Percentiles rank a stretch among this genome's conserved stretches.
Evolutionary conservation across 768 basidiomycete species (phyloP).

Genomic region (Pulveroboletus sp.): DNA sequence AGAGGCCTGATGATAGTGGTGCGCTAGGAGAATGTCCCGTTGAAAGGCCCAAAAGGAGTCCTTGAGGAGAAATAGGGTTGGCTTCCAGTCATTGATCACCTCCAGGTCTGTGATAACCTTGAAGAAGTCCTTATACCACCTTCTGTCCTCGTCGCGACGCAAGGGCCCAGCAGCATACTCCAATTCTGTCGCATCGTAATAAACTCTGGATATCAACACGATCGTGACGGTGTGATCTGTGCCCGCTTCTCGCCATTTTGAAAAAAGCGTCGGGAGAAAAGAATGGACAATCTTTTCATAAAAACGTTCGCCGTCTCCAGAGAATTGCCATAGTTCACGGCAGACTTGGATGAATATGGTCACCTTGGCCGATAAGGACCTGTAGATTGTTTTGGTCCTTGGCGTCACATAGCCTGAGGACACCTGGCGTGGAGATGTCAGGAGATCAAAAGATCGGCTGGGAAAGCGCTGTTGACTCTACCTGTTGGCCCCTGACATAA

Average conservation of each 20-base stretch:
- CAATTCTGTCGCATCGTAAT: constrained; percentile 77
- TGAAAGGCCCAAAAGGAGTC: constrained; percentile 89
- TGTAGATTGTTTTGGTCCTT: constrained; percentile 82
- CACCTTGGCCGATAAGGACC: constrained; percentile 86
- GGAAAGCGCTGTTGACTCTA: constrained; percentile 22
- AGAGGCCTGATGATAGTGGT: constrained; percentile 76
- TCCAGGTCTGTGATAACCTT: constrained; percentile 94
- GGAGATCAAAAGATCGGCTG: not conserved
- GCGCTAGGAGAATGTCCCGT: constrained; percentile 83
- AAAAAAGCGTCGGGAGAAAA: constrained; percentile 86
- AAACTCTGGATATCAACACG: constrained; percentile 89
- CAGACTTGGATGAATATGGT: constrained; percentile 97
- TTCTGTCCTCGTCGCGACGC: constrained; percentile 64
- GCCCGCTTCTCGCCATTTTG: constrained; percentile 75
- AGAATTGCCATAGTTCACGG: constrained; percentile 93
- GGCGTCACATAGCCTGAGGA: constrained; percentile 76
- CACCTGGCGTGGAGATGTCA: constrained; percentile 42
- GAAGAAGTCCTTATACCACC: constrained; percentile 94
- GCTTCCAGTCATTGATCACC: constrained; percentile 81
- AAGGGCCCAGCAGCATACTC: constrained; percentile 82
- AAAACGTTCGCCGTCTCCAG: constrained; percentile 92
- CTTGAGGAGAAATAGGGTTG: constrained; percentile 81
- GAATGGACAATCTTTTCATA: constrained; percentile 98
- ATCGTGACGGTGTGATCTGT: constrained; percentile 94
- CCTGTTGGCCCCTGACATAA: constrained; percentile 65